These are phyloP conservation scores for Galerina sulciceps DNA, from an alignment of 768 basidiomycete species.

Conservation along the genomic window DNA sequence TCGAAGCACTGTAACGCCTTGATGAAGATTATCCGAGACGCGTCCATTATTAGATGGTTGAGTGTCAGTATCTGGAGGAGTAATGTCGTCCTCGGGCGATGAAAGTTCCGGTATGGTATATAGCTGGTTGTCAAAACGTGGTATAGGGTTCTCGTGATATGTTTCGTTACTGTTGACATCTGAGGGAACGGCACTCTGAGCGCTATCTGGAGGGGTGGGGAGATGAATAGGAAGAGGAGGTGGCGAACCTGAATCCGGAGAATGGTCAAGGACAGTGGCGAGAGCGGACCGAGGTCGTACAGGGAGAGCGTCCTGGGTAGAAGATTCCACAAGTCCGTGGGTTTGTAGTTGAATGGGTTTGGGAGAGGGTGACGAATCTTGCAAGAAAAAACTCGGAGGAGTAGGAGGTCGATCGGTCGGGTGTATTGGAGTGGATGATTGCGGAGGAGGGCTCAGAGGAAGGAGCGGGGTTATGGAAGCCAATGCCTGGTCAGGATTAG, in stretches of 20 bases:
- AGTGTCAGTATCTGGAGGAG: constrained; percentile 10
- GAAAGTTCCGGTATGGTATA: constrained; percentile 36
- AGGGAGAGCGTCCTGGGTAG: constrained; percentile 23
- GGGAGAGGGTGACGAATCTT: constrained; percentile 34
- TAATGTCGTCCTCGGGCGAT: constrained; percentile 23
- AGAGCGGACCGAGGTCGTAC: constrained; percentile 35
- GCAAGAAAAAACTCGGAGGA: constrained; percentile 44
- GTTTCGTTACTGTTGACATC: constrained; percentile 24
- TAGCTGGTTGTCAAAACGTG: constrained; percentile 27
- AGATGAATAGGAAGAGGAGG: constrained; percentile 31
- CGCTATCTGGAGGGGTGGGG: constrained; percentile 42
- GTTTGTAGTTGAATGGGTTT: constrained; percentile 31
- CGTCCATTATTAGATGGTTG: neutral
- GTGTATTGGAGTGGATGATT: constrained; percentile 23
- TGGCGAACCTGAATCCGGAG: constrained; percentile 29
- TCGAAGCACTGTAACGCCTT: neutral
- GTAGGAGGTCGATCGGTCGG: constrained; percentile 34
- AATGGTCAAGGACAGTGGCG: constrained; percentile 31
- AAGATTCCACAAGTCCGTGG: constrained; percentile 17
- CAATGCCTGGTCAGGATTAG: constrained; percentile 15
- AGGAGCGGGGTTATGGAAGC: constrained; percentile 21
- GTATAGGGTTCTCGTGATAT: constrained; percentile 18
- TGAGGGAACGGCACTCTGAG: constrained; percentile 28
- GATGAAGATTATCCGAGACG: neutral
- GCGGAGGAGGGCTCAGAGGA: constrained; percentile 20